Base-by-base conservation (phyloP, 768 basidiomycete species). In the Amanita brunnescens region DNA sequence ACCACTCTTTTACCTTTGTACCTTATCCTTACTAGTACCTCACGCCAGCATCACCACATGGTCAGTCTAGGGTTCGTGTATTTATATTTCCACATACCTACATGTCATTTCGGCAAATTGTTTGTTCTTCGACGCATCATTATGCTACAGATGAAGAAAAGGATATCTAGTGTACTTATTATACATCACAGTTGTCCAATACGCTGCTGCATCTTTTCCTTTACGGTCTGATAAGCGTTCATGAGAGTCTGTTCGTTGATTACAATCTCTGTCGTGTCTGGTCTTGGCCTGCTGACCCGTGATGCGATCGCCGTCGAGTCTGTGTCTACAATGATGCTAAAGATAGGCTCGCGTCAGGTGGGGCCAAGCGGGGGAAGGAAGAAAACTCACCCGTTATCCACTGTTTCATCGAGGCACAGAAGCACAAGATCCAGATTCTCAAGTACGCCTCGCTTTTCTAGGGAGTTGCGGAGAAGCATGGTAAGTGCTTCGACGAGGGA, bases 201-300 rank as follows among this genome's bases (percentile, higher is more conserved):
- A 61, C 85, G 76, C 65, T 88, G 85, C 61, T 85, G 82, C 70
- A 92, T 81, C 72, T 80, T 83, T 61, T 90, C 89, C 67, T 83
- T 85, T 56, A 92, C 83, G 0, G 87, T 89, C 72, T 88, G 83
- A 73, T 94, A 96, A 26, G 94, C 94, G 62, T 74, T 93, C 78
- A 95, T 77, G 54, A 96, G 76, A 7, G 92, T 94, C 70, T 96
- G 93, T 70, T 99, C 96, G 74, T 99, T 97, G 75, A 99, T 95
- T 55, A 94, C 86, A 56, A 99, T 96, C 59, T 98, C 94, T 33
- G 86, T 87, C 47, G 94, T 85, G 66, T 98, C 96, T 13, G 95
- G 85, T 56, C 83, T 85, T 38, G 96, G 91, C 56, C 93, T 72
- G 60, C 89, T 94, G 47, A 98, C 96, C 48, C 96, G 73, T 29